Base-by-base conservation (phyloP, 768 basidiomycete species). In the Lyophyllum decastes region DNA sequence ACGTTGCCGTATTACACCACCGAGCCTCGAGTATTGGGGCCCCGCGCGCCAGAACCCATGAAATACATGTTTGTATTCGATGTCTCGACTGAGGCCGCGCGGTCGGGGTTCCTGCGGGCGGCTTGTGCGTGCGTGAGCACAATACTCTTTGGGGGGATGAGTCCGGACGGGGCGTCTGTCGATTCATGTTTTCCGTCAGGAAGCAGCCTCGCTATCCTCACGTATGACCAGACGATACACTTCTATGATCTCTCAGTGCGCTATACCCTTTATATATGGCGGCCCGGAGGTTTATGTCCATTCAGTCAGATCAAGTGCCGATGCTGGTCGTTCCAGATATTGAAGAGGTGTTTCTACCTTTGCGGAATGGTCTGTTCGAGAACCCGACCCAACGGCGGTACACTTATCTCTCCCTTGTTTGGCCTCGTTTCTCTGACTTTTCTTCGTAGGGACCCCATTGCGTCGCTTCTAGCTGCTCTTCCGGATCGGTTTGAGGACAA, bases 201-300 rank as follows among this genome's bases (percentile, higher is more conserved):
- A 54, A 83, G 80, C 69, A 76, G 76, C 61, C 67, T 98, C n/a
- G 89, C 87, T 2, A 87, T 99, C 61, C 57, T 98, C 24, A 92
- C 94, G 0, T 97, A 88, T 66, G 94, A 96, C 67, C 70, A 76
- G 48, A 78, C 84, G 1, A 72, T 98, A 27, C 92, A 97, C 63
- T 95, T 97, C 69, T 93, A 94, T 72, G 86, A 95, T 68, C 77
- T 98, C 59, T 86, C 89, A 67, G 96, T 92, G 78, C 77, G 88
- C 74, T 55, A 52, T 52, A 50, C 55, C 25, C 52, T 62, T 48
- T 40, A 38, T 62, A 52, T 48, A 49, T 48, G 63, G 55, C 49
- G 57, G 52, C 51, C 60, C 56, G 50, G 59, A 59, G 56, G 51
- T 69, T 71, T 62, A 70, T 61, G 49, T 63, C 69, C 63, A 52